Evolutionary conservation across 2,329 filamentous ascomycete genomes (phyloP), one percentile per base, ranked within the genome.

Genomic region (Onygena corvina): DNA sequence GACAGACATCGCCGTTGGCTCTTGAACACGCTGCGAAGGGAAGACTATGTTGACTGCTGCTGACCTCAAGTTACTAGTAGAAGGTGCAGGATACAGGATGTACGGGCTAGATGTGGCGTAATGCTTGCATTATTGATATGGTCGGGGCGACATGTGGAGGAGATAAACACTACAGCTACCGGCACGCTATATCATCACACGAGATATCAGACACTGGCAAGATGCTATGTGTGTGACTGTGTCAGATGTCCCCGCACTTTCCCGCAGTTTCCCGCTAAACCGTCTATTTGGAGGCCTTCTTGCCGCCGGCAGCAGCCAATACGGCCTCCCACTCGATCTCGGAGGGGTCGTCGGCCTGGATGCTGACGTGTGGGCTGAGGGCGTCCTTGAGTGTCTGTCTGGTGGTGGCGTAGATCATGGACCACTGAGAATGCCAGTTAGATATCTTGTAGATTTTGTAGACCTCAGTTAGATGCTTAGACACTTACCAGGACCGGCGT

Each of bases 331-430:
- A 70, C 56, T 68, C 67, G 51, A 70, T 65, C 30, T 69, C 67
- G 44, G 52, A 49, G 56, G 64, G 65, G 60, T 67, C 63, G 50
- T 69, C 67, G 34, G 67, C 67, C 56, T 68, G 66, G 57, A 68
- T 64, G 54, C 63, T 66, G 55, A 50, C 59, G 54, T 58, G 56
- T 49, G 67, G 64, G 61, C 70, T 71, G 36, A 74, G 64, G 14
- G 71, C 68, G 54, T 68, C 71, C 64, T 73, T 73, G 55, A 74
- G 57, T 51, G 62, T 63, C 59, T 73, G 69, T 48, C 68, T 67
- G 45, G 68, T 73, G 56, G 68, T 71, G 56, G 71, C 70, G 62
- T 74, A 74, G 50, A 72, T 65, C 71, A 74, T 73, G 54, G 68
- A 70, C 62, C 65, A 68, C 67, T 70, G 30, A 30, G 27, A 2